Evolutionary conservation across 176 grass and related monocot species (phyloP), one percentile per base, ranked within the genome.

Genomic region (Rhynchospora pubera): DNA sequence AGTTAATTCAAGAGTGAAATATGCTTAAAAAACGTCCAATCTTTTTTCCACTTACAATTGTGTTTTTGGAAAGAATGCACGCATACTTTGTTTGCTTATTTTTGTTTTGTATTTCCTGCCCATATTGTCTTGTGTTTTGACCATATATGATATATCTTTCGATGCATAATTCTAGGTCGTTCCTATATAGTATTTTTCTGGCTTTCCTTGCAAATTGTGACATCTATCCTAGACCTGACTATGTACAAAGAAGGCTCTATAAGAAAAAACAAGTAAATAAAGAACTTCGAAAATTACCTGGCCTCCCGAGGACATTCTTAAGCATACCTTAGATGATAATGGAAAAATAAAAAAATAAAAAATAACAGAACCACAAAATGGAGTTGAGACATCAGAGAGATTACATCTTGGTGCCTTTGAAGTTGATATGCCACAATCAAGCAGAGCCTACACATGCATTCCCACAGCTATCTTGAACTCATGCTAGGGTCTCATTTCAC

Each of bases 381-480:
- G 30, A 66, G 30, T 51, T 52, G 70, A 52, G 11, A 24, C 24
- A 64, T 23, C 61, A 64, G 66, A 71, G 66, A 70, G 67, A 47
- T 45, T 3, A 5, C 65, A 43, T 24, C 70, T 24, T 74, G 7
- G 21, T 43, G 34, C 45, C 7, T 51, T 51, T 51, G 10, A 48
- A 22, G 45, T 73, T 48, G 45, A 73, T 9, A 11, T 13, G 19
- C 46, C 4, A 50, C 9, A 74, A 26, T 74, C 70, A 74, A 51
- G 48, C 5, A 77, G 72, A 77, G 72, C 72, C 72, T 53, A 50
- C 23, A 77, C 72, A 77, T 77, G 50, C 72, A 77, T 77, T 77
- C 72, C 72, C 72, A 77, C 72, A 77, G 24, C 72, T 77, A 77
- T 30, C 72, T 77, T 77, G 72, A 77, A 77, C 72, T 77, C 72